Base-by-base conservation (phyloP, 345 rosid genomes). In the Murraya paniculata region DNA sequence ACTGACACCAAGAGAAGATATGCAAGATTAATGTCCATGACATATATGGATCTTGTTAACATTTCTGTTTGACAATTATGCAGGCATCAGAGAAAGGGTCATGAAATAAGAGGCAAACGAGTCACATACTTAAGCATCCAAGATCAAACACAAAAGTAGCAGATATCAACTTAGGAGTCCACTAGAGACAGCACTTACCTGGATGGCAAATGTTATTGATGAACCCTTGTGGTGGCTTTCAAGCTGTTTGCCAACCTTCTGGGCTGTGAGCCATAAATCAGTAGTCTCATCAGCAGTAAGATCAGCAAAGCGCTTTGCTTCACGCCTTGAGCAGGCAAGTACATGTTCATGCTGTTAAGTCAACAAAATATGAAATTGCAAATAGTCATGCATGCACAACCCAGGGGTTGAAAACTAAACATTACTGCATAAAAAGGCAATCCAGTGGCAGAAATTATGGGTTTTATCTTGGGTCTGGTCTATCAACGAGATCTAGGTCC, bases 321-420 rank as follows among this genome's bases (percentile, higher is more conserved):
- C 93, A 71, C 98, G 97, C 85, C 86, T 86, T 68, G 97, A 93
- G 80, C 94, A 89, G 72, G 92, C 91, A 75, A 96, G 97, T 73
- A 96, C 99, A 91, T 93, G 97, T 93, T 33, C 55, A 38, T 82
- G 59, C 68, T n/a, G 94, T 90, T 74, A 89, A 91, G 92, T 72
- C 77, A 84, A 81, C 79, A 77, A 87, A 84, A 82, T 56, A 68
- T 73, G 69, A 78, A 45, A 68, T 71, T 8, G 73, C 25, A 71
- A 0, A 45, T 10, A 24, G 18, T 24, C 2, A 59, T 16, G 30
- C 38, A 50, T 48, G 48, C 24, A 31, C 38, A 24, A 27, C 58
- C 13, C 11, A 25, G 14, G 28, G 3, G 14, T 55, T 53, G 30
- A 72, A 33, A 36, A 5, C 28, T 1, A n/a, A 6, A 31, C 10